phyloP scores from a whole-genome alignment of 108 stramenopile species.

The Pseudonitzschia multistriata region DNA sequence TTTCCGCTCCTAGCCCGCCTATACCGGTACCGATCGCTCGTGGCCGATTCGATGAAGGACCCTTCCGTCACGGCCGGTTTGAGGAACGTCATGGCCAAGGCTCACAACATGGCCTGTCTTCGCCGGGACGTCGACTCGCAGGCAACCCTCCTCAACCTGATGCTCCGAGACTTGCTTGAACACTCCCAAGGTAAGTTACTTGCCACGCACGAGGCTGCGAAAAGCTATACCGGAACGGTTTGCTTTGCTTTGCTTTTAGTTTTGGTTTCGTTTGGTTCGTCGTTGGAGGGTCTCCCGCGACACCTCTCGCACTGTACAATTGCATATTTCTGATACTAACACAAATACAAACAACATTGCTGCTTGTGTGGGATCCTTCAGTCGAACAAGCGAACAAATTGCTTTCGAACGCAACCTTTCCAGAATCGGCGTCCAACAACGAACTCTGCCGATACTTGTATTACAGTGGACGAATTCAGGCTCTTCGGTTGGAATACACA shows the following conservation, averaged over 20 bases:
- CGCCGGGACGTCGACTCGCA: constrained; percentile 79
- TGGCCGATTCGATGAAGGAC: constrained; percentile 49
- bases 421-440: constrained; percentile 90
- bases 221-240: no score
- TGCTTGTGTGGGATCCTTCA: constrained; percentile 1
- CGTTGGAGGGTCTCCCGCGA: neutral
- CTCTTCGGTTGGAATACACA: constrained; percentile 94
- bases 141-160: constrained; percentile 79
- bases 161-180: constrained; percentile 70
- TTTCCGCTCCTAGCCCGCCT: constrained; percentile 77
- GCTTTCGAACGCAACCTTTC: constrained; percentile 85
- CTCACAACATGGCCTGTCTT: constrained; percentile 74
- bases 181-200: constrained; percentile 76
- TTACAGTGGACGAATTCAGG: constrained; percentile 92
- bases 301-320: no score
- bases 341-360: neutral
- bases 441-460: constrained; percentile 96
- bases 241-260: neutral
- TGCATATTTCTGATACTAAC: neutral
- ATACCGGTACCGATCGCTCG: constrained; percentile 72
- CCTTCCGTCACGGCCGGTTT: constrained; percentile 28
- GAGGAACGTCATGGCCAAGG: constrained; percentile 58
- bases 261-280: neutral
- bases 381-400: constrained; percentile 97
- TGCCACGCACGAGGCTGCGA: no score